These are phyloP conservation scores for Trichoderma atroviride DNA, from an alignment of 2,329 filamentous ascomycete species.

Conservation along the genomic window DNA sequence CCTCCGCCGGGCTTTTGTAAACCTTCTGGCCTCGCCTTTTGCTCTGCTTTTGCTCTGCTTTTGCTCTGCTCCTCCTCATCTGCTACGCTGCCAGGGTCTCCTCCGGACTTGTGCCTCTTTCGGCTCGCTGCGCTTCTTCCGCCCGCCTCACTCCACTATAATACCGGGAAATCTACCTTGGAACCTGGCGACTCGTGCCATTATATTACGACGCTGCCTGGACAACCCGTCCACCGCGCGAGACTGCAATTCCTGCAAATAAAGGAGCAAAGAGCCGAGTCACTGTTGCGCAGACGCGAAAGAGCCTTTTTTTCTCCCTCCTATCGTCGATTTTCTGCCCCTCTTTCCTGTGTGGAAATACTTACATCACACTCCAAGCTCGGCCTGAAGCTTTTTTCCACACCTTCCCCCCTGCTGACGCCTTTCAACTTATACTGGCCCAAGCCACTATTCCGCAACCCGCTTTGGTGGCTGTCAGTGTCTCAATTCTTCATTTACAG, in stretches of 20 bases:
- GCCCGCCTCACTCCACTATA: constrained; percentile 18
- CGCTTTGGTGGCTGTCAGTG: neutral
- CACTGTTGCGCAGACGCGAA: neutral
- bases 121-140: neutral
- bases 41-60: neutral
- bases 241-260: constrained; percentile 4
- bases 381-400: neutral
- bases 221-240: neutral
- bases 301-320: neutral
- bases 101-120: constrained; percentile 7
- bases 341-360: neutral
- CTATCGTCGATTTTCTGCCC: neutral
- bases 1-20: neutral
- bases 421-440: neutral
- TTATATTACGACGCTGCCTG: constrained; percentile 16
- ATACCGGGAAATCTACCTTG: constrained; percentile 11
- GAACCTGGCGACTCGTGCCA: constrained; percentile 24
- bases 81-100: constrained; percentile 9
- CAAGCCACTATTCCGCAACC: neutral
- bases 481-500: constrained; percentile 17
- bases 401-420: neutral
- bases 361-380: neutral
- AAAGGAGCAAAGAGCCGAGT: constrained; percentile 4
- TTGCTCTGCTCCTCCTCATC: neutral
- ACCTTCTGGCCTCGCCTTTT: neutral